Percentiles rank a stretch among this genome's conserved stretches.
Evolutionary conservation across 805 yeast species (phyloP).

Genomic region (Metschnikowia peoriensis): DNA sequence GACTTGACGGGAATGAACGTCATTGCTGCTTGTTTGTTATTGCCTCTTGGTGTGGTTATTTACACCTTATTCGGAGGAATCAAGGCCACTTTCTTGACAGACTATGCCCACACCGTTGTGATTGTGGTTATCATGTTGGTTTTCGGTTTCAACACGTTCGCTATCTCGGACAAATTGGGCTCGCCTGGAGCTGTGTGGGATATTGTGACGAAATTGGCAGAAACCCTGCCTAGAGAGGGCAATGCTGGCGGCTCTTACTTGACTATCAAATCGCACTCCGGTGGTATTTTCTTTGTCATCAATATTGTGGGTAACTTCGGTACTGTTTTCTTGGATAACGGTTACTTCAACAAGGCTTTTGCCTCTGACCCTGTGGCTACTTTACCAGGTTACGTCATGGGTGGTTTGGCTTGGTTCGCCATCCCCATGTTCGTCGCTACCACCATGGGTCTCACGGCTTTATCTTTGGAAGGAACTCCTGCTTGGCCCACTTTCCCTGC

Average conservation of each 20-base stretch:
- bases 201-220: slow-evolving; percentile 57
- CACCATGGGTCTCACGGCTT: slow-evolving; percentile 82
- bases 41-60: slow-evolving; percentile 72
- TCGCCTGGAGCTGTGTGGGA: slow-evolving; percentile 84
- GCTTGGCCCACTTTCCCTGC: slow-evolving; percentile 79
- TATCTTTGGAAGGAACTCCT: slow-evolving; percentile 67
- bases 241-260: slow-evolving; percentile 84
- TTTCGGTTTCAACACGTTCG: slow-evolving; percentile 79
- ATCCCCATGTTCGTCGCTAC: slow-evolving; percentile 82
- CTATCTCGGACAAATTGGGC: slow-evolving; percentile 68
- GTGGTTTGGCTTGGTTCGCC: slow-evolving; percentile 90
- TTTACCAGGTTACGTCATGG: slow-evolving; percentile 81
- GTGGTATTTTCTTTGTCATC: slow-evolving; percentile 87
- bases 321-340: slow-evolving; percentile 82
- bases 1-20: slow-evolving; percentile 82
- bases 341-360: slow-evolving; percentile 87
- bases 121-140: slow-evolving; percentile 72
- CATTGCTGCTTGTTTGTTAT: slow-evolving; percentile 76
- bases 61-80: slow-evolving; percentile 46
- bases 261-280: slow-evolving; percentile 82
- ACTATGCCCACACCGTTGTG: slow-evolving; percentile 48
- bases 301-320: slow-evolving; percentile 87
- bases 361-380: slow-evolving; percentile 83
- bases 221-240: slow-evolving; percentile 64
- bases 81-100: slow-evolving; percentile 46